These are phyloP conservation scores for Cytospora leucostoma DNA, from an alignment of 2,329 filamentous ascomycete species.

Conservation along the genomic window DNA sequence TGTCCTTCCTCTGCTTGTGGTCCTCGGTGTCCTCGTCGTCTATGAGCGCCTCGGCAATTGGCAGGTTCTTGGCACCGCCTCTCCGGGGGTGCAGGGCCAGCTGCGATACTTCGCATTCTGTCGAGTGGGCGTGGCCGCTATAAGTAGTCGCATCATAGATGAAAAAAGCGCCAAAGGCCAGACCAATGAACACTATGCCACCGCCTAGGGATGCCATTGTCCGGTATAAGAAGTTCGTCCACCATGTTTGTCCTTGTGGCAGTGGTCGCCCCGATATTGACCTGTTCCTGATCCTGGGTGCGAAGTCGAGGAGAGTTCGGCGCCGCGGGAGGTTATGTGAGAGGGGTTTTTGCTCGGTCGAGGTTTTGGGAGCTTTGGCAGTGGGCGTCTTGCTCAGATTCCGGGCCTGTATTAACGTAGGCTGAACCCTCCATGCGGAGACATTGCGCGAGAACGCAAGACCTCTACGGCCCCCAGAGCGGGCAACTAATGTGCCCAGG, in stretches of 20 bases:
- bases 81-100: slow-evolving; percentile 76
- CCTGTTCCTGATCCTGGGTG: slow-evolving; percentile 37
- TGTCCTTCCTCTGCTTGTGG: slow-evolving; percentile 73
- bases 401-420: slow-evolving; percentile 16
- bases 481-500: slow-evolving; percentile 19
- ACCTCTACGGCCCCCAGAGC: slow-evolving; percentile 23
- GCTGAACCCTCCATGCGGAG: slow-evolving; percentile 5
- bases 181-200: slow-evolving; percentile 69
- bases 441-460: slow-evolving; percentile 8
- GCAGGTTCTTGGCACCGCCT: slow-evolving; percentile 93
- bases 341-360: slow-evolving; percentile 14
- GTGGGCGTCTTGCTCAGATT: slow-evolving; percentile 14
- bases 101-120: slow-evolving; percentile 81
- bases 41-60: slow-evolving; percentile 83
- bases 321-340: slow-evolving; percentile 20
- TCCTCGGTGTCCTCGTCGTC: slow-evolving; percentile 82
- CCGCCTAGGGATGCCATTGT: slow-evolving; percentile 73
- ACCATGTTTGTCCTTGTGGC: slow-evolving; percentile 49
- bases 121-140: slow-evolving; percentile 64
- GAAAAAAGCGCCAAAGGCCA: slow-evolving; percentile 80
- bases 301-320: slow-evolving; percentile 25
- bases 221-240: slow-evolving; percentile 65
- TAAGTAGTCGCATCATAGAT: slow-evolving; percentile 93
- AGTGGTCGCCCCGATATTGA: slow-evolving; percentile 55
- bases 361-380: slow-evolving; percentile 6